Evolutionary conservation across 192 early-diverging fungal genomes (phyloP).

Genomic region (Coemansia sp.): DNA sequence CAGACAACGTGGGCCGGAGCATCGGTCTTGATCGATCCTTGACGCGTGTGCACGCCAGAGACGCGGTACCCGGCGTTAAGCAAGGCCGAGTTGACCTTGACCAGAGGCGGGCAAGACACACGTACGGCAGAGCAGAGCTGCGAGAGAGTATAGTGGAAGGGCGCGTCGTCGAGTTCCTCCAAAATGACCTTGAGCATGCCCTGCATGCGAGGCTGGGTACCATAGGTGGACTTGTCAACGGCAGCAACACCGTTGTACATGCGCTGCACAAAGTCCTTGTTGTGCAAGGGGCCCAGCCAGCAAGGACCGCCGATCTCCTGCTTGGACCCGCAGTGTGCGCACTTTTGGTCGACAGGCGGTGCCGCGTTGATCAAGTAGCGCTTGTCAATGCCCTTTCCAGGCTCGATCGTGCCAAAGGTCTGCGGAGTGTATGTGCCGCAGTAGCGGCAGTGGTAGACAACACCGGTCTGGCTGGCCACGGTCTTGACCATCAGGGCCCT

Average conservation of each 20-base stretch:
- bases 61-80: slow-evolving; percentile 89
- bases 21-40: slow-evolving; percentile 87
- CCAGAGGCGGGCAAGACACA: slow-evolving; percentile 67
- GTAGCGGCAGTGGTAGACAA: slow-evolving; percentile 82
- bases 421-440: slow-evolving; percentile 75
- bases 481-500: slow-evolving; percentile 73
- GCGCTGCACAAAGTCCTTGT: slow-evolving; percentile 72
- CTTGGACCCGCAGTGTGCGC: slow-evolving; percentile 71
- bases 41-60: slow-evolving; percentile 77
- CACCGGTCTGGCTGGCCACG: slow-evolving; percentile 71
- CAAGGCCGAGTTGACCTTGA: slow-evolving; percentile 77
- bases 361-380: slow-evolving; percentile 64
- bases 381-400: slow-evolving; percentile 50
- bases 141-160: slow-evolving; percentile 79
- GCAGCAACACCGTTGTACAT: slow-evolving; percentile 74
- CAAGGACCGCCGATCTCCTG: slow-evolving; percentile 87
- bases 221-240: slow-evolving; percentile 57
- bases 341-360: slow-evolving; percentile 58
- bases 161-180: slow-evolving; percentile 67
- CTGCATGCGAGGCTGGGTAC: slow-evolving; percentile 81
- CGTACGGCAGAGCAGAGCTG: slow-evolving; percentile 69
- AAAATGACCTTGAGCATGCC: slow-evolving; percentile 92
- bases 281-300: slow-evolving; percentile 81
- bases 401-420: slow-evolving; percentile 63
- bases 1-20: slow-evolving; percentile 83